phyloP scores from a whole-genome alignment of 306 rosid genomes.

The Amphicarpaea edgeworthii region DNA sequence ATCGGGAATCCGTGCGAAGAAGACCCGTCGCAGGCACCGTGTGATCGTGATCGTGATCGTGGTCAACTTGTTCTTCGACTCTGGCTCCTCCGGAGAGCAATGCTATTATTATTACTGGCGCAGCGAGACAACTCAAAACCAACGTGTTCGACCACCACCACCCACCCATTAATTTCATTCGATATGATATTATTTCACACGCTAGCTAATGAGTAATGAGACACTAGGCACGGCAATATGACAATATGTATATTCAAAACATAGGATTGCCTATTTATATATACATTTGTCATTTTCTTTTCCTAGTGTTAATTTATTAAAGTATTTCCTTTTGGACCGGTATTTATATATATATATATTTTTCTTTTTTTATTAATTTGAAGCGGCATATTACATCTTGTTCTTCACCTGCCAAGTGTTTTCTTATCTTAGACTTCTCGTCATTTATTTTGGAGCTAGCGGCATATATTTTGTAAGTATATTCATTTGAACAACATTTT shows the following conservation, averaged over 20 bases:
- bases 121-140: not conserved
- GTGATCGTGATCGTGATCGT: not conserved
- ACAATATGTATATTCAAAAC: not conserved
- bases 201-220: too few relatives aligned
- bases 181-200: not conserved
- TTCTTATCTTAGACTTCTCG: too few relatives aligned
- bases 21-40: conserved; percentile 41
- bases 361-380: too few relatives aligned
- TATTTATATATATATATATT: too few relatives aligned
- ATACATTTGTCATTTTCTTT: not conserved
- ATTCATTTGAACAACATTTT: too few relatives aligned
- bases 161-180: not conserved
- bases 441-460: too few relatives aligned
- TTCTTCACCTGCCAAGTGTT: too few relatives aligned
- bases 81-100: not conserved
- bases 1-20: conserved; percentile 72
- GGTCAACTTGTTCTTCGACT: not conserved
- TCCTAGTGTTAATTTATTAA: too few relatives aligned
- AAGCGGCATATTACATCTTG: too few relatives aligned
- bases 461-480: too few relatives aligned
- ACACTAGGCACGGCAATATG: not conserved
- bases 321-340: too few relatives aligned
- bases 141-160: conserved; percentile 6
- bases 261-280: not conserved
- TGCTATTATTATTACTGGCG: not conserved